A percentile compares a stretch with the other conserved stretches of the same genome.
phyloP scores from a whole-genome alignment of 306 rosid species.

The Arachis stenosperma region DNA sequence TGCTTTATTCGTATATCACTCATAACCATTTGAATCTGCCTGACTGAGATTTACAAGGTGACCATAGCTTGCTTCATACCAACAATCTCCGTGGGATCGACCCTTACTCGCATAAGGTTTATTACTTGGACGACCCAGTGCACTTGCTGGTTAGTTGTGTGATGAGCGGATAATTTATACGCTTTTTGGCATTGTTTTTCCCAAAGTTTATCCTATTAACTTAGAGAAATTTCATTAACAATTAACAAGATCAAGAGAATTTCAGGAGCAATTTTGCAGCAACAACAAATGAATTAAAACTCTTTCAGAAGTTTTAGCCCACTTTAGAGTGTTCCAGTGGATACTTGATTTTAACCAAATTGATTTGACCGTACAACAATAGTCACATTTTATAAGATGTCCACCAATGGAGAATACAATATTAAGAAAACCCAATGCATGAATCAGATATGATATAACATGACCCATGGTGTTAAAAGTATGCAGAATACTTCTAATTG shows the following conservation, averaged over 20 bases:
- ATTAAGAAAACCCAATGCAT: slow-evolving; percentile 16
- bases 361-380: slow-evolving; percentile 82
- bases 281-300: slow-evolving; percentile 34
- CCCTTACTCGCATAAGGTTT: too few species aligned
- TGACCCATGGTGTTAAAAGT: slow-evolving; percentile 15
- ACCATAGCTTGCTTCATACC: too few species aligned
- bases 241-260: slow-evolving; percentile 12
- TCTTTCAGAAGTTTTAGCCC: slow-evolving; percentile 21
- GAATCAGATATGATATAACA: neutral
- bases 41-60: too few species aligned
- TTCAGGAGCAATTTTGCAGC: slow-evolving; percentile 25
- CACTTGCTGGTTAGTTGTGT: too few species aligned
- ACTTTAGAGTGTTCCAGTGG: slow-evolving; percentile 87
- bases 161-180: too few species aligned
- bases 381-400: slow-evolving; percentile 36
- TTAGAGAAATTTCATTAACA: neutral
- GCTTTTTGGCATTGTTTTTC: too few species aligned
- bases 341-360: slow-evolving; percentile 77
- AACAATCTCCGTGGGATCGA: too few species aligned
- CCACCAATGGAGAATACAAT: slow-evolving; percentile 28
- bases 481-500: slow-evolving; percentile 3
- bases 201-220: too few species aligned
- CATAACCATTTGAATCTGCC: too few species aligned
- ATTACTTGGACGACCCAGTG: too few species aligned
- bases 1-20: too few species aligned